Conservation (phyloP, 352 stramenopile genomes). For the Phytophthora niederhauseri region DNA sequence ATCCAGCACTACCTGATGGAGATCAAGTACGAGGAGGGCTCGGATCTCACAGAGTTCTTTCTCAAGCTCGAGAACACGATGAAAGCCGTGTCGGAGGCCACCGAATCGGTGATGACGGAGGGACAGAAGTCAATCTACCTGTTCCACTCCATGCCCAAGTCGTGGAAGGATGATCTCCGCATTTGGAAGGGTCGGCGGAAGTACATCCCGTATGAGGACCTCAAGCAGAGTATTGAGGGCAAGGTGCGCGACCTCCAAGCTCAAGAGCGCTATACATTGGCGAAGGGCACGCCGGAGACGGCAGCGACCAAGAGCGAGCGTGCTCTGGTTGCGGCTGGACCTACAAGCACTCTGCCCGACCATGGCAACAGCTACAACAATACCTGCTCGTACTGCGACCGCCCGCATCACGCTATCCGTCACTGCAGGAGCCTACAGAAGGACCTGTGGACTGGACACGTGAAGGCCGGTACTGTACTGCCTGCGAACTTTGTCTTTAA, state of each 20-base stretch:
- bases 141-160: slow-evolving; percentile 1
- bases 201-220: slow-evolving; percentile 6
- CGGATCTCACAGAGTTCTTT: slow-evolving; percentile 1
- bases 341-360: not conserved
- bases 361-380: not conserved
- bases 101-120: slow-evolving; percentile 7
- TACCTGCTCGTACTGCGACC: not conserved
- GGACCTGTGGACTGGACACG: not conserved
- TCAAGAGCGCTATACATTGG: not conserved
- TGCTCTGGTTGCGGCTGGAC: not conserved
- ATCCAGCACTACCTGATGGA: slow-evolving; percentile 1
- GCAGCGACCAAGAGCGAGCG: not conserved
- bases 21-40: slow-evolving; percentile 4
- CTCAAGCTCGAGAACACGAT: slow-evolving; percentile 3
- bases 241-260: not conserved
- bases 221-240: slow-evolving; percentile 2
- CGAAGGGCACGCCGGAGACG: not conserved
- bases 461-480: slow-evolving; percentile 1
- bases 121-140: slow-evolving; percentile 6
- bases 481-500: slow-evolving; percentile 3
- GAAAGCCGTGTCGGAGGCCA: not conserved
- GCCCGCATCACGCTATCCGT: slow-evolving; percentile 5
- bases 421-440: slow-evolving; percentile 40
- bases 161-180: slow-evolving; percentile 4
- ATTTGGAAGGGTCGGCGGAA: slow-evolving; percentile 6